Evolutionary conservation across 305 asterid genomes (phyloP).

Genomic region (Fraxinus sp.): DNA sequence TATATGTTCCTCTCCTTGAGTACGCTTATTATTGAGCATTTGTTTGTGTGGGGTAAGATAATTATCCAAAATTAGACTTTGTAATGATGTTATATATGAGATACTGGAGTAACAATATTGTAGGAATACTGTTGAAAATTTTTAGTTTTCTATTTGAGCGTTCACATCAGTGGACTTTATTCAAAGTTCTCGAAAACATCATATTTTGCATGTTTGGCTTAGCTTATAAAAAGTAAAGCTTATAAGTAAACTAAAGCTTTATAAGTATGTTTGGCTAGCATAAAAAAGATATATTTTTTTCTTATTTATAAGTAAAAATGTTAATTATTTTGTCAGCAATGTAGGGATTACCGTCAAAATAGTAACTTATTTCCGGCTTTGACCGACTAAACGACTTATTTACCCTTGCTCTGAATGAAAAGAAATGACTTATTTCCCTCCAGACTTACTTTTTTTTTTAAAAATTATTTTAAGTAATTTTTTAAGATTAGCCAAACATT

Average conservation of each 20-base stretch:
- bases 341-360: neutral
- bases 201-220: neutral
- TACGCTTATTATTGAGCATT: neutral
- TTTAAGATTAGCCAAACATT: neutral
- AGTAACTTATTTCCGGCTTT: neutral
- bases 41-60: conserved; percentile 1
- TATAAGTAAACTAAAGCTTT: neutral
- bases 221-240: neutral
- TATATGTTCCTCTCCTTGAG: conserved; percentile 9
- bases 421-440: neutral
- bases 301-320: neutral
- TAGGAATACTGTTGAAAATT: neutral
- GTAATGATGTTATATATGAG: neutral
- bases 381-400: neutral
- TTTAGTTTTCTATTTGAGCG: neutral
- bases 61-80: neutral
- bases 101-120: neutral
- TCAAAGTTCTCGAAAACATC: neutral
- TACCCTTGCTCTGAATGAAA: neutral
- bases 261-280: neutral
- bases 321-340: neutral
- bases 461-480: neutral
- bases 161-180: neutral
- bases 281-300: neutral
- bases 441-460: neutral